These are phyloP conservation scores for Candida sakaeoensis DNA, from an alignment of 805 yeast species.

Conservation along the genomic window DNA sequence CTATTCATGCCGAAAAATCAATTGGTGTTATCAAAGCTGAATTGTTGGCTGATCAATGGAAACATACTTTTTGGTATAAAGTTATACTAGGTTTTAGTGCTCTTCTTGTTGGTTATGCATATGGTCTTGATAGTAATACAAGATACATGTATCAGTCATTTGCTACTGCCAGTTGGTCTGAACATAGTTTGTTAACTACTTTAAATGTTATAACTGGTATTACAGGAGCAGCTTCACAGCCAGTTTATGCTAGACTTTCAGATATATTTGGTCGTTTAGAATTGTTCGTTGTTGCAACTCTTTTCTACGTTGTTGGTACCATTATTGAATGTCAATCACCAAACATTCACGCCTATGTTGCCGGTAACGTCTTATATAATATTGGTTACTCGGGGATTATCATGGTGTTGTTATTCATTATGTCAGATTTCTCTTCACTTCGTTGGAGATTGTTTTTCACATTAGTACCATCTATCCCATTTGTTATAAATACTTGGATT, in stretches of 20 bases:
- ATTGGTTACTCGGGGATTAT: conserved; percentile 61
- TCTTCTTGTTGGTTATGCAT: conserved; percentile 55
- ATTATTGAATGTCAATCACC: conserved; percentile 59
- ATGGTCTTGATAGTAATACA: conserved; percentile 53
- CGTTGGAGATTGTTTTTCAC: conserved; percentile 69
- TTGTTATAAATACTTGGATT: conserved; percentile 76
- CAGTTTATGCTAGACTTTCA: conserved; percentile 58
- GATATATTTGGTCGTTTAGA: conserved; percentile 67
- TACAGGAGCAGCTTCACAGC: conserved; percentile 64
- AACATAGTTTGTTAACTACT: conserved; percentile 56
- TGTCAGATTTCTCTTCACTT: conserved; percentile 65
- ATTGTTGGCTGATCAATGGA: conserved; percentile 48
- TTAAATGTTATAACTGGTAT: conserved; percentile 56
- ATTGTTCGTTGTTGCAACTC: conserved; percentile 43
- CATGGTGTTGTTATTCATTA: conserved; percentile 51
- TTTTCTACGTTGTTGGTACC: conserved; percentile 62
- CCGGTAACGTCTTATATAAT: conserved; percentile 53
- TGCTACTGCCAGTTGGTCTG: conserved; percentile 52
- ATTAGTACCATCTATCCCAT: conserved; percentile 67
- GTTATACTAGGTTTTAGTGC: conserved; percentile 43
- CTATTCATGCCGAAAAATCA: conserved; percentile 20
- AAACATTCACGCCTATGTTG: conserved; percentile 56
- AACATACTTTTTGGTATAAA: conserved; percentile 28
- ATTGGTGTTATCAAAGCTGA: conserved; percentile 58
- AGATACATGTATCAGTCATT: conserved; percentile 41